Conservation (phyloP, 1,284 basidiomycete genomes). For the Schizopora paradoxa region DNA sequence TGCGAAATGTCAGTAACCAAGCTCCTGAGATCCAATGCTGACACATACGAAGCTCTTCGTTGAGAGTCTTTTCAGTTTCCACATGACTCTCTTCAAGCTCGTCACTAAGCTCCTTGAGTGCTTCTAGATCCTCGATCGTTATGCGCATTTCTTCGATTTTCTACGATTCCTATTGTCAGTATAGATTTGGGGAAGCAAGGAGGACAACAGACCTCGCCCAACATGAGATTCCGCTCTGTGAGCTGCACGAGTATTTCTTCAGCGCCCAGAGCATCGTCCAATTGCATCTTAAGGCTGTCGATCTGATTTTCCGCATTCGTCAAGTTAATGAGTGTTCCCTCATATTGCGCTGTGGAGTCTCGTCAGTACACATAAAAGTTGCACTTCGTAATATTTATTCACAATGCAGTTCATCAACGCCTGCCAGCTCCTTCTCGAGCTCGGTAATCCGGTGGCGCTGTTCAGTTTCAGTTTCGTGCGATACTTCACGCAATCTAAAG, state of each 20-base stretch:
- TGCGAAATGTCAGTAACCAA: conserved; percentile 26
- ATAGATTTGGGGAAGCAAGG: conserved; percentile 1
- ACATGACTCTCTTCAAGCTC: conserved; percentile 96
- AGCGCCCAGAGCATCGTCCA: conserved; percentile 92
- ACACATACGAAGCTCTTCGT: conserved; percentile 79
- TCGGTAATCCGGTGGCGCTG: conserved; percentile 78
- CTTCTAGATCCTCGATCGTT: conserved; percentile 93
- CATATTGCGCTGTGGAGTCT: conserved; percentile 60
- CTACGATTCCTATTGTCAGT: conserved; percentile 33
- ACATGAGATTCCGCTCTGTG: conserved; percentile 89
- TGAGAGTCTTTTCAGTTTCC: conserved; percentile 89
- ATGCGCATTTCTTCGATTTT: conserved; percentile 96
- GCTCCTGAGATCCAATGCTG: background rate
- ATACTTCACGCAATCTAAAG: conserved; percentile 77
- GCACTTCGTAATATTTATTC: conserved; percentile 12
- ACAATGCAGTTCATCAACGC: conserved; percentile 68
- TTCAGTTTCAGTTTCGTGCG: conserved; percentile 83
- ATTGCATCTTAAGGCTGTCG: conserved; percentile 89
- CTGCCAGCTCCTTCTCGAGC: conserved; percentile 82
- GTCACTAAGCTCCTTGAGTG: conserved; percentile 92
- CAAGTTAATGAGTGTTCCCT: conserved; percentile 73
- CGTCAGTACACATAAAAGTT: conserved; percentile 8
- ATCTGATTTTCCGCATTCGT: conserved; percentile 85
- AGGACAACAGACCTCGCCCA: conserved; percentile 64
- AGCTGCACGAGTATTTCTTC: conserved; percentile 96